Evolutionary conservation across 345 rosid species (phyloP).

Genomic region (Camelina sativa): DNA sequence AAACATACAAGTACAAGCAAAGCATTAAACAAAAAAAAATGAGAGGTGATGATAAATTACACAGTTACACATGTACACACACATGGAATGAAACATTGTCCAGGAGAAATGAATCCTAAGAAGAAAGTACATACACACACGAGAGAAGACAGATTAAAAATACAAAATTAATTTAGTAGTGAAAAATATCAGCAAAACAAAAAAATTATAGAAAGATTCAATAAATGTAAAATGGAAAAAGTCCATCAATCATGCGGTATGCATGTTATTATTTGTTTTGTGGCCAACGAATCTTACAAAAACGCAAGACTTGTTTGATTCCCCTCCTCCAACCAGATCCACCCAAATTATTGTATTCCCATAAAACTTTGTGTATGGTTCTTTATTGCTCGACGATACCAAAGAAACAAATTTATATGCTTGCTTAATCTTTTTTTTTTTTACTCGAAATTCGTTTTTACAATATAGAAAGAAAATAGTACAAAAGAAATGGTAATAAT

Average conservation of each 20-base stretch:
- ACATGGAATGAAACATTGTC: constrained; percentile 42
- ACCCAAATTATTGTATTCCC: constrained; percentile 33
- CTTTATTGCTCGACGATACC: not conserved
- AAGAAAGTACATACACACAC: constrained; percentile 27
- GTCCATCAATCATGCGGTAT: constrained; percentile 45
- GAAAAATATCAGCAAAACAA: constrained; percentile 17
- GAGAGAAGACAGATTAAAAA: not conserved
- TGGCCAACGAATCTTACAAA: constrained; percentile 46
- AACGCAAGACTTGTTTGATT: constrained; percentile 38
- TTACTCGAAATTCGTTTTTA: not conserved
- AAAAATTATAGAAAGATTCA: constrained; percentile 3
- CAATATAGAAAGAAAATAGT: no score
- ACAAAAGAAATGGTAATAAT: not conserved
- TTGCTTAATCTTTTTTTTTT: not conserved
- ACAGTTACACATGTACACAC: not conserved
- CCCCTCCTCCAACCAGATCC: constrained; percentile 40
- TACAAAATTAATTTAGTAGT: not conserved
- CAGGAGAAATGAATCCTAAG: constrained; percentile 43
- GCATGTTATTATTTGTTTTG: constrained; percentile 35
- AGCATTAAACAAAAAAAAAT: constrained; percentile 19
- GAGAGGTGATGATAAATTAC: constrained; percentile 27
- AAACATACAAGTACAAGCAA: constrained; percentile 28
- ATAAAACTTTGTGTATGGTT: not conserved
- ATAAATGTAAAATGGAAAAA: constrained; percentile 20
- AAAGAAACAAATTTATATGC: not conserved